phyloP scores from a whole-genome alignment of 805 yeast species.

The Diddensiella caesifluorescens region DNA sequence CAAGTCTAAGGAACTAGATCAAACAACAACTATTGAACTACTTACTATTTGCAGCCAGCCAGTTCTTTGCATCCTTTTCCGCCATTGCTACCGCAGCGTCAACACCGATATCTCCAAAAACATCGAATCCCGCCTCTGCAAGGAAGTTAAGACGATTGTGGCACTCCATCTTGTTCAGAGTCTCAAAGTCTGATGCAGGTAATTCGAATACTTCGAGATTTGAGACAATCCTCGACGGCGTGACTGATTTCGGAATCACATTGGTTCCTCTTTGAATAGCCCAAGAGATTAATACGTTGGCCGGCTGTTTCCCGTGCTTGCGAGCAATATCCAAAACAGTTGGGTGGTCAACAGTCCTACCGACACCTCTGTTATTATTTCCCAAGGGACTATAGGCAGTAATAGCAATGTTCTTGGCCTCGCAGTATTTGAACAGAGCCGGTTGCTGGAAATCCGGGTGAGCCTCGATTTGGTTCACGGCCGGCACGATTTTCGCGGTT shows the following conservation, averaged over 20 bases:
- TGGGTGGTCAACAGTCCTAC: constrained; percentile 44
- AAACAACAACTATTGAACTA: too few relatives aligned
- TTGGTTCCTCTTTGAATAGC: constrained; percentile 44
- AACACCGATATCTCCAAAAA: too few relatives aligned
- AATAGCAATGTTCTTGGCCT: constrained; percentile 41
- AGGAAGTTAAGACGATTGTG: constrained; percentile 30
- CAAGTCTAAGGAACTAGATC: too few relatives aligned
- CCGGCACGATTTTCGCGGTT: constrained; percentile 45
- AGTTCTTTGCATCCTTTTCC: too few relatives aligned
- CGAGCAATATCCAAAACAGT: constrained; percentile 49
- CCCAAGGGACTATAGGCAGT: constrained; percentile 65
- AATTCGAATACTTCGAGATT: constrained; percentile 54
- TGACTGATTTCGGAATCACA: constrained; percentile 63
- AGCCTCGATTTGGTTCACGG: constrained; percentile 61
- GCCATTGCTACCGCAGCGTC: too few relatives aligned
- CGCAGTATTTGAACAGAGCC: constrained; percentile 41
- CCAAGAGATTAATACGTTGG: constrained; percentile 38
- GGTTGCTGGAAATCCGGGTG: constrained; percentile 51
- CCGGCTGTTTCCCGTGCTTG: constrained; percentile 47
- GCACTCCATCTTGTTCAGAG: constrained; percentile 23
- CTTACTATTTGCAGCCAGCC: too few relatives aligned
- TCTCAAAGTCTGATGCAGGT: constrained; percentile 25
- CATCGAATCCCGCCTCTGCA: constrained; percentile 27
- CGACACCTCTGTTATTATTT: constrained; percentile 17
- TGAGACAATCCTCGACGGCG: constrained; percentile 53